Evolutionary conservation across 2,329 filamentous ascomycete species (phyloP).

Genomic region (Fonsecaea multimorphosa): DNA sequence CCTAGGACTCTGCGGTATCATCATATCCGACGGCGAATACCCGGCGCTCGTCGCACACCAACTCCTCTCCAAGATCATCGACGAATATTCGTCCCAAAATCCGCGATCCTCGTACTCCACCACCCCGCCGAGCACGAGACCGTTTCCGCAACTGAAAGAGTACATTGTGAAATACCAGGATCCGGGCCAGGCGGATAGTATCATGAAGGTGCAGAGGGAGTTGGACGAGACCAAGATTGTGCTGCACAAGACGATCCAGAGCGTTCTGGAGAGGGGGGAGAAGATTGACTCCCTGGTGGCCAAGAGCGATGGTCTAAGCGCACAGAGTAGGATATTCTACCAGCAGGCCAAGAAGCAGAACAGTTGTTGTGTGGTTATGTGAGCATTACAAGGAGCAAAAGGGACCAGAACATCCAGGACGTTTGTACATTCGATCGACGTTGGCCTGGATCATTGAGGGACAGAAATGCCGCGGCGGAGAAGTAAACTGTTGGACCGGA

Average conservation of each 20-base stretch:
- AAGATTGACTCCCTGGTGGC: conserved; percentile 94
- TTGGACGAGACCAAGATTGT: conserved; percentile 97
- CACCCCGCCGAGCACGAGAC: conserved; percentile 58
- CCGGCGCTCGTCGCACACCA: conserved; percentile 81
- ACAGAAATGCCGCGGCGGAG: neutral
- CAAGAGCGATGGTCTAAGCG: conserved; percentile 89
- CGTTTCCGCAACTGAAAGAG: conserved; percentile 77
- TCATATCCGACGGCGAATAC: conserved; percentile 78
- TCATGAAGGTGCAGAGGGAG: conserved; percentile 95
- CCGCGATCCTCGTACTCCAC: conserved; percentile 71
- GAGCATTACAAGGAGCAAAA: conserved; percentile 7
- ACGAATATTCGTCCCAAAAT: conserved; percentile 82
- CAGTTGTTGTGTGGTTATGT: conserved; percentile 65
- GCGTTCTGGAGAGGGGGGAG: conserved; percentile 76
- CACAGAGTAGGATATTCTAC: conserved; percentile 98
- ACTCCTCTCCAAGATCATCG: conserved; percentile 82
- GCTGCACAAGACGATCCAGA: conserved; percentile 93
- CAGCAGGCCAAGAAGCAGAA: conserved; percentile 70
- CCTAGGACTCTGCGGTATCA: conserved; percentile 75
- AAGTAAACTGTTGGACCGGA: neutral
- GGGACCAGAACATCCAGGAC: neutral
- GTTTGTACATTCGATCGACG: neutral
- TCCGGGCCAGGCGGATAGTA: conserved; percentile 75
- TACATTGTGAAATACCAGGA: conserved; percentile 62
- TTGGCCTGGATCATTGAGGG: neutral